Base-by-base conservation (phyloP, 2,329 filamentous ascomycete genomes). In the Colletotrichum musae region DNA sequence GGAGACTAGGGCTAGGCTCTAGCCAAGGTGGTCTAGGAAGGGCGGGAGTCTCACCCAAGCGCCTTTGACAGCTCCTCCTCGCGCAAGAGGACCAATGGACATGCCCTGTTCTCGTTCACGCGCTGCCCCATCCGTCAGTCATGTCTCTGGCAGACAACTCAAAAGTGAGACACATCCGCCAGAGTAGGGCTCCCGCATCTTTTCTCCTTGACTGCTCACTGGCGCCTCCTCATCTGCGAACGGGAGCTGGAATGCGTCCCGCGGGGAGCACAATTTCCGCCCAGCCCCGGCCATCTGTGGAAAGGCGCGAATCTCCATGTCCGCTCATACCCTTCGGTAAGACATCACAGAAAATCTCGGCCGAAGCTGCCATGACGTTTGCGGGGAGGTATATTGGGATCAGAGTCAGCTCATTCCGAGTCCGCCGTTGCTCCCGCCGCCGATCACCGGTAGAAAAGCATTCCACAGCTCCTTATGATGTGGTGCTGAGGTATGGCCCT, bases 351-450 rank as follows among this genome's bases (percentile, higher is more conserved):
- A 9, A 41, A n/a, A 52, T 52, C 43, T 69, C 62, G 56, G 67
- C 62, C 62, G 67, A 52, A 57, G 26, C n/a, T 32, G 39, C 52
- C 13, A 21, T 67, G 66, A 70, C 62, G 67, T 67, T 67, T 70
- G 45, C 67, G 67, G 56, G 57, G 62, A 51, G 41, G 21, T 16
- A 47, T 57, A 59, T 32, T 43, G 51, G 28, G 16, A 60, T 52
- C 26, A 53, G 67, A 58, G 57, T 56, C 18, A 61, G 52, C 18
- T 24, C 36, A 70, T 48, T 67, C 62, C 45, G 51, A 45, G 48
- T 53, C 36, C 57, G 43, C 67, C 67, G 67, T 70, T 70, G 45
- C 39, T 60, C 45, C 57, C 57, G 63, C 63, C 43, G 67, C 67
- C 67, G 62, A 70, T 70, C 63, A 53, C 57, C 57, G 63, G 67